Evolutionary conservation across 257 asterid genomes (phyloP).

Genomic region (Echium plantagineum): DNA sequence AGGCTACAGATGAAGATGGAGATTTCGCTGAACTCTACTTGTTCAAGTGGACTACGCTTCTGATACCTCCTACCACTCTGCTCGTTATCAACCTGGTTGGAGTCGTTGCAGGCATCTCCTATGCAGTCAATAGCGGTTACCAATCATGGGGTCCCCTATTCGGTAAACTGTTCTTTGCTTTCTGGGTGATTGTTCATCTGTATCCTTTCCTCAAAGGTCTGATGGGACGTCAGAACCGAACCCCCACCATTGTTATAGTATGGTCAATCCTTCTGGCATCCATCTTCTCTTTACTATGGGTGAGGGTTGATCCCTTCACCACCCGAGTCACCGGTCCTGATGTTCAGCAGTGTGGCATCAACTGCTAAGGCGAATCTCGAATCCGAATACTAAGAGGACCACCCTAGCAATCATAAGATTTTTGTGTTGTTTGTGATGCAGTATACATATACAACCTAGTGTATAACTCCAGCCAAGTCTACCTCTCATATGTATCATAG

Average conservation of each 20-base stretch:
- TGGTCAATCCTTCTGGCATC: constrained; percentile 30
- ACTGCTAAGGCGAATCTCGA: constrained; percentile 6
- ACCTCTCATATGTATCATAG: background rate
- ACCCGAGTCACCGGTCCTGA: constrained; percentile 13
- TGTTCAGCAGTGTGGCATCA: constrained; percentile 25
- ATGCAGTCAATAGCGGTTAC: constrained; percentile 21
- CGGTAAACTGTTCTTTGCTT: constrained; percentile 23
- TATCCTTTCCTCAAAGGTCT: constrained; percentile 33
- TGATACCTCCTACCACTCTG: constrained; percentile 25
- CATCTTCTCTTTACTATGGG: constrained; percentile 23
- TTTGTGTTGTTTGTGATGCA: too few relatives aligned
- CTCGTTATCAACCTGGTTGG: constrained; percentile 21
- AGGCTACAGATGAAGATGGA: constrained; percentile 15
- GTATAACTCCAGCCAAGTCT: background rate
- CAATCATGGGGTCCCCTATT: constrained; percentile 24
- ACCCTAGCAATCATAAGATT: too few relatives aligned
- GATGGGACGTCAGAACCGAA: constrained; percentile 20
- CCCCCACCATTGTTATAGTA: constrained; percentile 21
- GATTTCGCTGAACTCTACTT: constrained; percentile 16
- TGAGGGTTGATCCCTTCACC: constrained; percentile 24
- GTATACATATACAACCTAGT: background rate
- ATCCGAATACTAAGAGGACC: background rate
- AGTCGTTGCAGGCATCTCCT: constrained; percentile 20
- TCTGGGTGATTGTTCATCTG: constrained; percentile 30
- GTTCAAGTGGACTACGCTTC: constrained; percentile 26